These are phyloP conservation scores for Gelatoporia subvermispora DNA, from an alignment of 768 basidiomycete species.

Conservation along the genomic window DNA sequence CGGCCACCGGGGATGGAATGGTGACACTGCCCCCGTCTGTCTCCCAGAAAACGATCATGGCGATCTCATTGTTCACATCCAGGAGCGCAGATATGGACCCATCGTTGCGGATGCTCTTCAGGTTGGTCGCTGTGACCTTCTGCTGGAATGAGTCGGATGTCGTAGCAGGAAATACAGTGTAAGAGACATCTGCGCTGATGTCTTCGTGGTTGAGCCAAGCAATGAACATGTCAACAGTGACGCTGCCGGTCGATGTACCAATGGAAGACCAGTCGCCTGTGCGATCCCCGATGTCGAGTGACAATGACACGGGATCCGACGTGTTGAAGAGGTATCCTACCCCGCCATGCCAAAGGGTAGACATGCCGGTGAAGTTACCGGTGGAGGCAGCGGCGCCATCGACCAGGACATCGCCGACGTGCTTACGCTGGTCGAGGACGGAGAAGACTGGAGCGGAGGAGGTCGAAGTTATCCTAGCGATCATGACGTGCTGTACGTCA, in stretches of 20 bases:
- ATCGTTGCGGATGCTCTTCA: slow-evolving; percentile 44
- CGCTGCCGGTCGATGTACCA: slow-evolving; percentile 54
- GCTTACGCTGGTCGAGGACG: slow-evolving; percentile 57
- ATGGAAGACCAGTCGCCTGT: slow-evolving; percentile 56
- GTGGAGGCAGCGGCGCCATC: slow-evolving; percentile 25
- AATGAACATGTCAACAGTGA: slow-evolving; percentile 51
- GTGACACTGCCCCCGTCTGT: slow-evolving; percentile 37
- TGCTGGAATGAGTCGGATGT: slow-evolving; percentile 31
- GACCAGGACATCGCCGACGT: slow-evolving; percentile 35
- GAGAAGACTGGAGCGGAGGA: slow-evolving; percentile 46
- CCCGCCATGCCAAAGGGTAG: slow-evolving; percentile 53
- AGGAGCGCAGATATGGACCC: slow-evolving; percentile 44
- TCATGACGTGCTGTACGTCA: slow-evolving; percentile 56
- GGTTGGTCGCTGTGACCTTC: slow-evolving; percentile 28
- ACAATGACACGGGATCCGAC: slow-evolving; percentile 25
- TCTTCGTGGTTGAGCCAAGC: slow-evolving; percentile 47
- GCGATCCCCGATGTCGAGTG: slow-evolving; percentile 37
- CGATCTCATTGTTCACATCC: slow-evolving; percentile 35
- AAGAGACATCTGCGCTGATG: slow-evolving; percentile 31
- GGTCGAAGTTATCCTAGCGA: slow-evolving; percentile 44
- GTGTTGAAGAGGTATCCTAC: slow-evolving; percentile 51
- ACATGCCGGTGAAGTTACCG: slow-evolving; percentile 23
- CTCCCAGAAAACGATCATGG: slow-evolving; percentile 54
- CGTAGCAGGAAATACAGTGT: slow-evolving; percentile 49
- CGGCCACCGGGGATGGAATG: slow-evolving; percentile 23